Evolutionary conservation across 202 grass and related monocot genomes (phyloP).

Genomic region (Schoenoplectus tabernaemontani): DNA sequence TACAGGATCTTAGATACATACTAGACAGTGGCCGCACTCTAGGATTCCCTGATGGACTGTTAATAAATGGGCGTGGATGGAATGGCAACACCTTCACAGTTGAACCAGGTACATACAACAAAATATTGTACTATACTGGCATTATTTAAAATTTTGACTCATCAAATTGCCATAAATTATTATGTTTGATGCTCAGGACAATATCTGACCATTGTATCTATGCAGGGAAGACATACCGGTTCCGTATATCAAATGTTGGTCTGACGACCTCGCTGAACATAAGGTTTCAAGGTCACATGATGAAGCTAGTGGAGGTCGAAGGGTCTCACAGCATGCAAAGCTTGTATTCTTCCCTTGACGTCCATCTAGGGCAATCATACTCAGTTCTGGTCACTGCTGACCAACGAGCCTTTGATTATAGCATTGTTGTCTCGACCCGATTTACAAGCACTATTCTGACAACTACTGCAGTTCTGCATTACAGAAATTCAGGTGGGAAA

Average conservation of each 20-base stretch:
- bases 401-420: conserved; percentile 57
- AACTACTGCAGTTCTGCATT: conserved; percentile 51
- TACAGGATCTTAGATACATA: conserved; percentile 56
- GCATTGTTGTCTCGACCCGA: conserved; percentile 70
- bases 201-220: background rate
- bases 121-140: background rate
- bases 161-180: background rate
- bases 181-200: background rate
- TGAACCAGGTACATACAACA: conserved; percentile 30
- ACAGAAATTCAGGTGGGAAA: conserved; percentile 53
- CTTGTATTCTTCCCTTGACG: conserved; percentile 68
- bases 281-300: conserved; percentile 78
- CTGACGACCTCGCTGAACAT: conserved; percentile 65
- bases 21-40: conserved; percentile 58
- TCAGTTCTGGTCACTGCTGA: conserved; percentile 75
- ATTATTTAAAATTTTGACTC: background rate
- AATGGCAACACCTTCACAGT: conserved; percentile 68
- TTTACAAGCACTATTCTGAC: conserved; percentile 51
- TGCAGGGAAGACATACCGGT: conserved; percentile 64
- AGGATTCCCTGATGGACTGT: conserved; percentile 52
- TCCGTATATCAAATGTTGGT: conserved; percentile 79
- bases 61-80: conserved; percentile 57
- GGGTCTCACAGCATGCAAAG: conserved; percentile 75
- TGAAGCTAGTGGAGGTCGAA: conserved; percentile 86
- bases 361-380: conserved; percentile 92